Evolutionary conservation across 2,329 filamentous ascomycete species (phyloP), one percentile per base, ranked within the genome.

Genomic region (Fonsecaea erecta): DNA sequence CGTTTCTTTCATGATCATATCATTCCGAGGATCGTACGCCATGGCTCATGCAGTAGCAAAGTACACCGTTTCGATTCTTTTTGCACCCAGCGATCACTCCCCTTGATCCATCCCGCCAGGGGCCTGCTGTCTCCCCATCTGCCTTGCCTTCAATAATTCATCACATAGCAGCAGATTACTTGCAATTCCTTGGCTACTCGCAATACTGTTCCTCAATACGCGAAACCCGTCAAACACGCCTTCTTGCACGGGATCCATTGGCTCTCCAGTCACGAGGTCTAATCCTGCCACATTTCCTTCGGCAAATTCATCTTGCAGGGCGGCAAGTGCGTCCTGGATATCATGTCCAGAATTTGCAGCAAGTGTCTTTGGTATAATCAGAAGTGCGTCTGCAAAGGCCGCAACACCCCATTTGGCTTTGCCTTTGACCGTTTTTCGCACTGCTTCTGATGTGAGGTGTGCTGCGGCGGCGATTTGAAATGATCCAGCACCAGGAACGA

Each of bases 221-320:
- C 95, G 87, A 87, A 96, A 99, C 14, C 93, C 97, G 78, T 99
- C 95, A 77, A 91, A 99, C 8, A 99, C 90, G 73, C 95, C 95
- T 76, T 91, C 91, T 71, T 96, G 87, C 67, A 92, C 88, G 1
- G 95, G 95, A 75, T 98, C 95, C 93, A 98, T 98, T 1, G 94
- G 90, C 75, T 95, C 88, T 66, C 95, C 95, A 5, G 91, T 93
- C 56, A 88, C 85, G 62, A 99, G 83, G 76, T 98, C 90, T 69
- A 99, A 82, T 21, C 95, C 95, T 63, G 95, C 93, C 48, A 91
- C 80, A 72, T 95, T 91, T 63, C 94, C 94, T 35, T 97, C 91
- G 7, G 84, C 83, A 71, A 91, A 84, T 79, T 96, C 94, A 73
- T 97, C 93, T 76, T 96, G 91, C 64, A 99, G 83, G 46, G 86